phyloP scores from a whole-genome alignment of 1,139 yeast genomes.

The Debaryomyces coudertii region DNA sequence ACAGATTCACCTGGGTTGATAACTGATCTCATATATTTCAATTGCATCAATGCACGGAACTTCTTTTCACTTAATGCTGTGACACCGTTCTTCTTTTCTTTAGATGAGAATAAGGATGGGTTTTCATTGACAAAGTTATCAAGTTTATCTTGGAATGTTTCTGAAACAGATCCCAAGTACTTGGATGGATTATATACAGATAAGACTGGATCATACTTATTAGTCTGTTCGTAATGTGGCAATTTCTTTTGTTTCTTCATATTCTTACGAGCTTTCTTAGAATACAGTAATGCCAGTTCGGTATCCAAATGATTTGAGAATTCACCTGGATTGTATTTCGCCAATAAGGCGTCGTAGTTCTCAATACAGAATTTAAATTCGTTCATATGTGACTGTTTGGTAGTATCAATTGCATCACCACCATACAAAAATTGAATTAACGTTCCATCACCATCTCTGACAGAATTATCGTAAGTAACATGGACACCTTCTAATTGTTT shows the following conservation, averaged over 20 bases:
- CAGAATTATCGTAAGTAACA: conserved; percentile 90
- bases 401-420: conserved; percentile 94
- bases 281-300: conserved; percentile 75
- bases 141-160: conserved; percentile 78
- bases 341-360: conserved; percentile 83
- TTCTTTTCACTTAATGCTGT: conserved; percentile 76
- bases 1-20: conserved; percentile 98
- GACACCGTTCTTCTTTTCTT: conserved; percentile 47
- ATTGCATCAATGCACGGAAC: conserved; percentile 95
- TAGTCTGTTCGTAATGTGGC: conserved; percentile 63
- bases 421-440: conserved; percentile 95
- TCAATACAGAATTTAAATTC: conserved; percentile 93
- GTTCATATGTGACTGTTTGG: conserved; percentile 91
- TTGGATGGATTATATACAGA: conserved; percentile 86
- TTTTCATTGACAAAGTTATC: conserved; percentile 68
- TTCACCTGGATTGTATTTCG: conserved; percentile 85
- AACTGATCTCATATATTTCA: conserved; percentile 95
- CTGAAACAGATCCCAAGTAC: conserved; percentile 91
- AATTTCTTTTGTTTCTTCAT: conserved; percentile 64
- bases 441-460: conserved; percentile 94
- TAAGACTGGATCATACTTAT: conserved; percentile 86
- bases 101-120: conserved; percentile 54
- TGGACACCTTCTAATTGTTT: conserved; percentile 98
- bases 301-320: conserved; percentile 77
- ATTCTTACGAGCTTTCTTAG: conserved; percentile 80